Conservation (phyloP, 192 early-diverging fungal genomes). For the Gonapodya sp. region DNA sequence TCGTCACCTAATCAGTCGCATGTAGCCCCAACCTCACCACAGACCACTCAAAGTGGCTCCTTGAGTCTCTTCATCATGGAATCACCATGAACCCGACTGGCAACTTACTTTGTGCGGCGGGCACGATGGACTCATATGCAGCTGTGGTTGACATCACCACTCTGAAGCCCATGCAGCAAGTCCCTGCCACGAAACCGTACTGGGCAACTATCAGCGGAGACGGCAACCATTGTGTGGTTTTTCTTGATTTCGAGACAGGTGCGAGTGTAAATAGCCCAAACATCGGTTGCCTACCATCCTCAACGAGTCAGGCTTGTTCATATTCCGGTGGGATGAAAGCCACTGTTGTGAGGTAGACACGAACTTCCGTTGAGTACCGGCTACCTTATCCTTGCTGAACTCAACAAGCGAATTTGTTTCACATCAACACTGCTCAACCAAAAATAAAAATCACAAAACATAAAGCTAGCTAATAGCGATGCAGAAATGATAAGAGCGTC, state of each 20-base stretch:
- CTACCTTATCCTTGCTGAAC: too few species aligned
- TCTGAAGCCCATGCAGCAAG: background rate
- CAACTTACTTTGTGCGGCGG: slow-evolving; percentile 14
- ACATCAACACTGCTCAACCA: too few species aligned
- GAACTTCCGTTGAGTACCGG: too few species aligned
- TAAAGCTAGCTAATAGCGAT: too few species aligned
- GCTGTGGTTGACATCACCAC: slow-evolving; percentile 15
- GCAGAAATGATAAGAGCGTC: too few species aligned
- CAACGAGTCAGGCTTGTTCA: background rate
- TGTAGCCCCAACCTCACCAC: slow-evolving; percentile 13
- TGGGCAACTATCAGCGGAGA: slow-evolving; percentile 11
- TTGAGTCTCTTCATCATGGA: slow-evolving; percentile 17
- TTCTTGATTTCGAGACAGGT: slow-evolving; percentile 5
- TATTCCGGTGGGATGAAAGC: background rate
- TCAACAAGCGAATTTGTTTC: too few species aligned
- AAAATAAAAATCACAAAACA: too few species aligned
- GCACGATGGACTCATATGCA: slow-evolving; percentile 18
- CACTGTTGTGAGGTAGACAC: too few species aligned
- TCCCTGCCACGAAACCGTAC: slow-evolving; percentile 10
- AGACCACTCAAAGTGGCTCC: slow-evolving; percentile 19
- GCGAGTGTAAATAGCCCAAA: background rate
- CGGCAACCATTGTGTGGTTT: slow-evolving; percentile 8
- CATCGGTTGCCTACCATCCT: background rate
- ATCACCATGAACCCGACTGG: slow-evolving; percentile 18
- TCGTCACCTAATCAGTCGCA: too few species aligned